Evolutionary conservation across 306 rosid genomes (phyloP).

Genomic region (Ceratonia siliqua): DNA sequence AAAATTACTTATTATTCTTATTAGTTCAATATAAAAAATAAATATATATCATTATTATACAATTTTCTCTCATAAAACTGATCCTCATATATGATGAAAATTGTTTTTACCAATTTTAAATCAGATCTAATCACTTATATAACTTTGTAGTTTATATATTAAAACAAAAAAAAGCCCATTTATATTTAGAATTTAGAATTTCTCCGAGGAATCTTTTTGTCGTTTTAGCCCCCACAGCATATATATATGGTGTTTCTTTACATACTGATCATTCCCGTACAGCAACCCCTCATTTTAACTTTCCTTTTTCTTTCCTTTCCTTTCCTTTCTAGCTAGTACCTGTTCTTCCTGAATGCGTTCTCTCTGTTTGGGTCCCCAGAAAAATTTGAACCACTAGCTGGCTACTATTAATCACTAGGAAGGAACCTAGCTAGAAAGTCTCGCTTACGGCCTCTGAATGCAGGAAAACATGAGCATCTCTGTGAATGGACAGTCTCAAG

Average conservation of each 20-base stretch:
- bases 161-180: conserved; percentile 9
- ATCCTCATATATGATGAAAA: too few species aligned
- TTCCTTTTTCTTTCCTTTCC: conserved; percentile 3
- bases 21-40: too few species aligned
- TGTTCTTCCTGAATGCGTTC: conserved; percentile 29
- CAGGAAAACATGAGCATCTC: conserved; percentile 76
- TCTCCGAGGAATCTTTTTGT: conserved; percentile 30
- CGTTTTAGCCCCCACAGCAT: conserved; percentile 44
- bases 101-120: too few species aligned
- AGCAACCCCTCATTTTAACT: conserved; percentile 23
- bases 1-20: too few species aligned
- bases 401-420: too few species aligned
- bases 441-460: conserved; percentile 36
- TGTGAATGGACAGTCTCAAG: conserved; percentile 89
- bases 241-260: conserved; percentile 56
- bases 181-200: conserved; percentile 11
- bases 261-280: conserved; percentile 55
- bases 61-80: too few species aligned
- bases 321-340: conserved; percentile 15
- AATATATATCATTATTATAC: too few species aligned
- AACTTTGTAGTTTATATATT: too few species aligned
- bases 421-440: not conserved
- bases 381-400: conserved; percentile 30
- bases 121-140: too few species aligned
- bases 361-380: conserved; percentile 34